A percentile compares a stretch with the other conserved stretches of the same genome.
phyloP scores from a whole-genome alignment of 805 yeast genomes.

The Vanderwaltozyma tropicalis region DNA sequence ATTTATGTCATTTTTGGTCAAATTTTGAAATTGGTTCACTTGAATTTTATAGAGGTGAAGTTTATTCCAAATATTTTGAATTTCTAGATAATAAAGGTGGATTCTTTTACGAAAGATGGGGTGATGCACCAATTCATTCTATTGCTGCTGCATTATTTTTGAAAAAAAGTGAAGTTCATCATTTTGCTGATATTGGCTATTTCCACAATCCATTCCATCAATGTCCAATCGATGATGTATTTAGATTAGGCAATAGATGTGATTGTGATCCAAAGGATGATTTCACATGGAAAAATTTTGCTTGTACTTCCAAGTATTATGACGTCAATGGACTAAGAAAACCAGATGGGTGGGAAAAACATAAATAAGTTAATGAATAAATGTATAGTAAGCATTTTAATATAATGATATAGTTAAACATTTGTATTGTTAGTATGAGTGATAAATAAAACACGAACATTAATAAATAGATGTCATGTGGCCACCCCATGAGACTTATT shows the following conservation, averaged over 20 bases:
- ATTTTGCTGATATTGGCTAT: constrained; percentile 75
- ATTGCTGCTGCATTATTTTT: constrained; percentile 69
- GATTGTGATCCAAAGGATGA: constrained; percentile 63
- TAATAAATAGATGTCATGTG: no score
- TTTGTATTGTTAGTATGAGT: no score
- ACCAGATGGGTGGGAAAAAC: constrained; percentile 54
- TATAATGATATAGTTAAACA: no score
- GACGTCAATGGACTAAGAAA: constrained; percentile 40
- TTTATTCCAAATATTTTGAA: constrained; percentile 57
- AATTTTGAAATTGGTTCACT: constrained; percentile 73
- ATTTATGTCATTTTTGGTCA: constrained; percentile 83
- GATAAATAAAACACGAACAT: no score
- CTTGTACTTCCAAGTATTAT: constrained; percentile 56
- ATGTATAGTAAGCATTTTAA: no score
- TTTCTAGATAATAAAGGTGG: constrained; percentile 65
- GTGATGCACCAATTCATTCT: constrained; percentile 83
- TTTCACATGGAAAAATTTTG: constrained; percentile 59
- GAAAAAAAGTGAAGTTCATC: constrained; percentile 52
- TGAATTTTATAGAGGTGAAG: constrained; percentile 61
- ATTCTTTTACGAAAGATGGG: constrained; percentile 85
- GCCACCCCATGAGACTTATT: no score
- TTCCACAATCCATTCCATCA: constrained; percentile 63
- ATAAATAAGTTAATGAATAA: no score
- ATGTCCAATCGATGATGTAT: constrained; percentile 59
- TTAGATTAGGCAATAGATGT: constrained; percentile 53